phyloP scores from a whole-genome alignment of 345 rosid genomes.

The Camelina neglecta region DNA sequence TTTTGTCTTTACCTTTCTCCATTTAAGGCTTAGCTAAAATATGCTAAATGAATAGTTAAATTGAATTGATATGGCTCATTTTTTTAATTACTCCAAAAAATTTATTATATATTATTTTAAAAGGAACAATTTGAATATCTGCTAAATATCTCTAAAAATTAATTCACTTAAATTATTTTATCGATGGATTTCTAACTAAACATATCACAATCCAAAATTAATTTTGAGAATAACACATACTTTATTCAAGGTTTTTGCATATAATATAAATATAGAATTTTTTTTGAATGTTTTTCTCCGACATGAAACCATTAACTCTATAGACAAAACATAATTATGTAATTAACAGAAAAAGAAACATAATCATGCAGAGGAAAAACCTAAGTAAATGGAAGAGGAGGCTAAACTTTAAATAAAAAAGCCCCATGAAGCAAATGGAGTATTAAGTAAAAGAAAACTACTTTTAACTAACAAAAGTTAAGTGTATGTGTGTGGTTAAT shows the following conservation, averaged over 20 bases:
- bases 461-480: constrained; percentile 20
- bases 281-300: neutral
- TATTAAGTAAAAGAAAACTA: constrained; percentile 16
- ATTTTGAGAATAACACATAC: neutral
- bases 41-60: constrained; percentile 1
- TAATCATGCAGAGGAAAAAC: constrained; percentile 18
- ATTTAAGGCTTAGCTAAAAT: constrained; percentile 19
- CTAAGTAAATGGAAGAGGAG: constrained; percentile 2
- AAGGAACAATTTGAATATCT: constrained; percentile 1
- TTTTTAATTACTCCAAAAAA: neutral
- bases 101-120: neutral
- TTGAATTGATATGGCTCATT: neutral
- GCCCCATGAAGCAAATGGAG: constrained; percentile 24
- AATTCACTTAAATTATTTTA: neutral
- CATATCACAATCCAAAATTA: neutral
- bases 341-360: neutral
- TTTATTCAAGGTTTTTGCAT: neutral
- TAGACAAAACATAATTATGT: constrained; percentile 25
- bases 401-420: constrained; percentile 9
- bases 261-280: neutral
- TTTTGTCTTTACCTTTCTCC: constrained; percentile 39
- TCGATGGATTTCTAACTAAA: neutral
- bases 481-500: constrained; percentile 41
- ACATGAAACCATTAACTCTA: constrained; percentile 8
- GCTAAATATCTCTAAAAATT: neutral